Evolutionary conservation across 768 basidiomycete species (phyloP).

Genomic region (Boletus tylopilopsis): DNA sequence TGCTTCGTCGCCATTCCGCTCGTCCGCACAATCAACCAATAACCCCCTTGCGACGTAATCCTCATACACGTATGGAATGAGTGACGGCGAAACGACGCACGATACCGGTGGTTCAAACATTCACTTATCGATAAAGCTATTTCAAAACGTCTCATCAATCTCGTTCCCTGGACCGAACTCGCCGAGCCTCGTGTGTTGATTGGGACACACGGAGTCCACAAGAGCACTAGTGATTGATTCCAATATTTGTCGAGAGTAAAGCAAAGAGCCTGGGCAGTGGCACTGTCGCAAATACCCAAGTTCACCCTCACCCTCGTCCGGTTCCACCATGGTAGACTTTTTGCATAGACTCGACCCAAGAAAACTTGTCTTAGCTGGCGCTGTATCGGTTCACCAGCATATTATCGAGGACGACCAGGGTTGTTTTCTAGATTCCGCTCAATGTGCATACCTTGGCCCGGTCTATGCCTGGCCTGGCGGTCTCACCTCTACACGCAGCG

Average conservation of each 20-base stretch:
- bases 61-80: not conserved
- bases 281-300: no score
- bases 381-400: slow-evolving; percentile 70
- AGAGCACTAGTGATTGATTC: no score
- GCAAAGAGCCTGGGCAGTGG: no score
- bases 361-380: slow-evolving; percentile 60
- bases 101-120: no score
- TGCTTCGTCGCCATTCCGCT: slow-evolving; percentile 7
- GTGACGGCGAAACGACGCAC: no score
- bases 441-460: slow-evolving; percentile 44
- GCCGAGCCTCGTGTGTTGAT: no score
- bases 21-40: not conserved
- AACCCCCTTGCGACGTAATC: not conserved
- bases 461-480: slow-evolving; percentile 84
- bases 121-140: not conserved
- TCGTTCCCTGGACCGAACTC: no score
- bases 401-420: slow-evolving; percentile 53
- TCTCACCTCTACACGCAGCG: slow-evolving; percentile 54
- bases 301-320: not conserved
- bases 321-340: slow-evolving; percentile 52
- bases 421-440: slow-evolving; percentile 50
- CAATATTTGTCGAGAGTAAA: no score
- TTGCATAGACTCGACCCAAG: slow-evolving; percentile 67
- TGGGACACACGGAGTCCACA: no score
- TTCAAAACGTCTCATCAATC: not conserved